These are phyloP conservation scores for Coniochaeta sp. DNA, from an alignment of 2,329 filamentous ascomycete genomes.

Conservation along the genomic window DNA sequence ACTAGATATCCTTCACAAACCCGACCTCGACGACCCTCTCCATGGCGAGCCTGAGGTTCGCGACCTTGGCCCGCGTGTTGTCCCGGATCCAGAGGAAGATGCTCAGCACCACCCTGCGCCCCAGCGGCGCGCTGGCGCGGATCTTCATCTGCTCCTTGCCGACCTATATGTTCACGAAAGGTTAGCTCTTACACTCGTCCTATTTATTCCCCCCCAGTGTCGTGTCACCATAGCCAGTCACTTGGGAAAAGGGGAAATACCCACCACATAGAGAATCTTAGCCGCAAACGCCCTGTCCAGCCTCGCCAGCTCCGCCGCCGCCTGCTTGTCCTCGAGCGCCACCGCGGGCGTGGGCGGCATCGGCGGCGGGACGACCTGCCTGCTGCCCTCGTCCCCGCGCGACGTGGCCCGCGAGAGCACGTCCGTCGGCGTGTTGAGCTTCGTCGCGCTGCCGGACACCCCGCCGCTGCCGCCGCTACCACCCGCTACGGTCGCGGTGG, in stretches of 20 bases:
- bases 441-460: not conserved
- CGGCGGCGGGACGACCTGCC: not conserved
- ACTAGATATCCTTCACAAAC: constrained; percentile 61
- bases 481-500: not conserved
- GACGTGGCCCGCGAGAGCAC: not conserved
- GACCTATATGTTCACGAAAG: no score
- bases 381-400: not conserved
- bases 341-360: constrained; percentile 13
- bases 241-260: no score
- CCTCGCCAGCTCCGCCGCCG: constrained; percentile 28
- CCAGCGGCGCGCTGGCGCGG: constrained; percentile 8
- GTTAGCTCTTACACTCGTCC: no score
- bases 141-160: constrained; percentile 58
- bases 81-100: constrained; percentile 34
- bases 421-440: not conserved
- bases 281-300: constrained; percentile 35
- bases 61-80: constrained; percentile 59
- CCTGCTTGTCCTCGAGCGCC: constrained; percentile 4
- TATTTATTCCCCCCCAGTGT: no score
- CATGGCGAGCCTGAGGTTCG: constrained; percentile 50
- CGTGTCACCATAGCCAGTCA: no score
- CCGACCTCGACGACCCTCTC: constrained; percentile 61
- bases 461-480: not conserved
- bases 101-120: constrained; percentile 17
- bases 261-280: constrained; percentile 46